A percentile compares a stretch with the other conserved stretches of the same genome.
These are phyloP conservation scores for Coleophoma cylindrospora DNA, from an alignment of 2,329 filamentous ascomycete genomes.

Conservation along the genomic window DNA sequence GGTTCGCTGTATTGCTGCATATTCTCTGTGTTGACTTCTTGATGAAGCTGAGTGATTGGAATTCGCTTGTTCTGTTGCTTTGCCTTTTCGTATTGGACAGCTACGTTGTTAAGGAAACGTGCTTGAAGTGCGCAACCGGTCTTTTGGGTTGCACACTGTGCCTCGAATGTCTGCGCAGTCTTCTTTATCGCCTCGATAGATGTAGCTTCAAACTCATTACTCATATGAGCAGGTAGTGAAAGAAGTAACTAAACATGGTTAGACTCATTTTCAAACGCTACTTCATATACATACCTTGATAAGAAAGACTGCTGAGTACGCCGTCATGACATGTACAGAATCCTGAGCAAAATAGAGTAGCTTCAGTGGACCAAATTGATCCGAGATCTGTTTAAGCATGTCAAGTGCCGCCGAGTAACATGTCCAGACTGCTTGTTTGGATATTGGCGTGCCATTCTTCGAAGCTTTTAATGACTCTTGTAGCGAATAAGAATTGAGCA, in stretches of 20 bases:
- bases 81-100: slow-evolving; percentile 11
- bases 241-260: slow-evolving; percentile 10
- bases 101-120: slow-evolving; percentile 23
- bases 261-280: neutral
- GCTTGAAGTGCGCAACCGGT: slow-evolving; percentile 28
- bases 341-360: slow-evolving; percentile 35
- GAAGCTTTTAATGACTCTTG: slow-evolving; percentile 24
- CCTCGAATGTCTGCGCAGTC: slow-evolving; percentile 18
- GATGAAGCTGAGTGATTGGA: neutral
- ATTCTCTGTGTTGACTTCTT: neutral
- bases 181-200: slow-evolving; percentile 8
- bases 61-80: neutral
- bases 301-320: slow-evolving; percentile 34
- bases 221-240: slow-evolving; percentile 10
- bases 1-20: neutral
- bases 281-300: slow-evolving; percentile 24
- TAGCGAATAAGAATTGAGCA: slow-evolving; percentile 31
- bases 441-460: slow-evolving; percentile 19
- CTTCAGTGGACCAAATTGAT: slow-evolving; percentile 18
- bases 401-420: slow-evolving; percentile 27
- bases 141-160: slow-evolving; percentile 21
- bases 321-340: slow-evolving; percentile 36
- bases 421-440: slow-evolving; percentile 25
- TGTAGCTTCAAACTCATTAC: slow-evolving; percentile 11
- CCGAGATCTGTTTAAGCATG: slow-evolving; percentile 27